Evolutionary conservation across 495 filamentous ascomycete genomes (phyloP).

Genomic region (Tetracladium marchalianum): DNA sequence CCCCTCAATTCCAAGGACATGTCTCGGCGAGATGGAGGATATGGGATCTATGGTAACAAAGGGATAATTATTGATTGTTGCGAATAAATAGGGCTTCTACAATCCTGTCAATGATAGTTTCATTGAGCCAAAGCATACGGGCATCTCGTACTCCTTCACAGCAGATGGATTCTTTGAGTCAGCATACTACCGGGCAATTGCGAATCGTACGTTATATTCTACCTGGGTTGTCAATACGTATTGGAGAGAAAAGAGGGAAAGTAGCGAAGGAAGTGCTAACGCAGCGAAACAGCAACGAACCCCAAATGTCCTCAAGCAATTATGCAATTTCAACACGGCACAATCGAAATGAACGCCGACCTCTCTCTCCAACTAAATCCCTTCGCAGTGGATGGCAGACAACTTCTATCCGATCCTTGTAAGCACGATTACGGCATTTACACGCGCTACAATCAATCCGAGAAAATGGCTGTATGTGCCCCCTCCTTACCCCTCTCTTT

Average conservation of each 20-base stretch:
- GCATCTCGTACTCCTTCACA: constrained; percentile 78
- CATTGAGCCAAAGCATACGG: constrained; percentile 58
- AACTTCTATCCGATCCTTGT: constrained; percentile 63
- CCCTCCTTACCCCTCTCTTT: neutral
- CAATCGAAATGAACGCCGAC: constrained; percentile 33
- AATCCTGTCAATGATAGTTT: constrained; percentile 59
- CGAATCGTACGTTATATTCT: constrained; percentile 51
- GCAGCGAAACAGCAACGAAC: constrained; percentile 35
- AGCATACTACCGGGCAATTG: constrained; percentile 61
- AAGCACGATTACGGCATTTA: constrained; percentile 40
- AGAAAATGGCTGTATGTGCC: constrained; percentile 24
- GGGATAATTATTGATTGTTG: constrained; percentile 6
- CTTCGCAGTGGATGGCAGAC: constrained; percentile 60
- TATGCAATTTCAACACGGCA: constrained; percentile 74
- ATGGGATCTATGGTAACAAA: constrained; percentile 6
- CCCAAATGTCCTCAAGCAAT: constrained; percentile 59
- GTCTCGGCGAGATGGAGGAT: neutral
- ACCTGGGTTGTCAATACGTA: neutral
- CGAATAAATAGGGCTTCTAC: constrained; percentile 54
- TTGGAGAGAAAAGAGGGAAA: neutral
- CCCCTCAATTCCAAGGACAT: neutral
- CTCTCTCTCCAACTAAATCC: constrained; percentile 53
- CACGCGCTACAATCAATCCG: constrained; percentile 60
- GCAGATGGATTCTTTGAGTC: constrained; percentile 62
- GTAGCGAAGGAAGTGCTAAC: constrained; percentile 8